Conservation (phyloP, 164 flowering plant genomes). For the Chimonanthus salicifolius region DNA sequence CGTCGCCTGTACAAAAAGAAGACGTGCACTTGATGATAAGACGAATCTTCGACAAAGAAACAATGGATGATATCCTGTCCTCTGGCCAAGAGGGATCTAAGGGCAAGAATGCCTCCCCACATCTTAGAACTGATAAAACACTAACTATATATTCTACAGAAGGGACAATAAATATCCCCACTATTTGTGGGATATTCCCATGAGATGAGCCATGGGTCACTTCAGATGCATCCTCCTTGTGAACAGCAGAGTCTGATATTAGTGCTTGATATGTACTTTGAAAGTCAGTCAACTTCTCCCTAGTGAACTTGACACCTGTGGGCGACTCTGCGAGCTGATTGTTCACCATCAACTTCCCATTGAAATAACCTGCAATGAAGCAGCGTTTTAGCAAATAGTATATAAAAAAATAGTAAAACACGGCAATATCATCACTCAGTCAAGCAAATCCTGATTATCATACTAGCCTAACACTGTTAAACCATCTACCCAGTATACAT, state of each 20-base stretch:
- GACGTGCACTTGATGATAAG: conserved; percentile 41
- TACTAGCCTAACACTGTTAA: too few relatives aligned
- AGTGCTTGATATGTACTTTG: not conserved
- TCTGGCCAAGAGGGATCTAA: conserved; percentile 85
- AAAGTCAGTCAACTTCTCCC: conserved; percentile 7
- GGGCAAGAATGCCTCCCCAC: conserved; percentile 86
- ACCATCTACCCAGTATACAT: not conserved
- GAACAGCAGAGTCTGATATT: not conserved
- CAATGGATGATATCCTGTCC: conserved; percentile 50
- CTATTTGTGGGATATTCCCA: conserved; percentile 26
- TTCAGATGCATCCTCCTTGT: not conserved
- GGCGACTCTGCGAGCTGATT: conserved; percentile 6
- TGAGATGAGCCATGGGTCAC: not conserved
- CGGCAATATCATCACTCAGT: not conserved
- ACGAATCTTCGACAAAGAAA: conserved; percentile 44
- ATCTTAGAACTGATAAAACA: conserved; percentile 70
- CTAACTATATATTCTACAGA: conserved; percentile 73
- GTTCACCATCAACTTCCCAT: conserved; percentile 2
- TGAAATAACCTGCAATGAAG: conserved; percentile 16
- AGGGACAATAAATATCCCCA: conserved; percentile 72
- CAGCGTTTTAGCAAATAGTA: not conserved
- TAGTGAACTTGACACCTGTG: not conserved
- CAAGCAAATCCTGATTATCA: not conserved
- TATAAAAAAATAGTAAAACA: not conserved
- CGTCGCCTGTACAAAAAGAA: conserved; percentile 18